Evolutionary conservation across 257 asterid species (phyloP).

Genomic region (Primulina tabacum): DNA sequence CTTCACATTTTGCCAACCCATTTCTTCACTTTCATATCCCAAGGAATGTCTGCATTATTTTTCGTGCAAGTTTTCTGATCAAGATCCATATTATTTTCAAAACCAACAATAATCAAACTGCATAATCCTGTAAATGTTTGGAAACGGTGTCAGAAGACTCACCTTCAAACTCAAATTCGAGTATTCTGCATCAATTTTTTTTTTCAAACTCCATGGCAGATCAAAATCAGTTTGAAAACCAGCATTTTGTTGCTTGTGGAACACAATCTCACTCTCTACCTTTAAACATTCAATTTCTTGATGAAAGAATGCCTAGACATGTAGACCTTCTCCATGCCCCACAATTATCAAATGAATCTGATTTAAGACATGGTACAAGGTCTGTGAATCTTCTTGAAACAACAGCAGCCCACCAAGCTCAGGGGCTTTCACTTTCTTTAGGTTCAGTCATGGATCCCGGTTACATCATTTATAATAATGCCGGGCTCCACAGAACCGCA

Average conservation of each 20-base stretch:
- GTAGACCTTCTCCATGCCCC: conserved; percentile 31
- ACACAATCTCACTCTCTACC: conserved; percentile 37
- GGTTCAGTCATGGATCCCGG: conserved; percentile 43
- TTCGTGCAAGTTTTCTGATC: background rate
- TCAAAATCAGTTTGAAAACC: conserved; percentile 42
- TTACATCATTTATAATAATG: conserved; percentile 16
- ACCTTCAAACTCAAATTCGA: conserved; percentile 49
- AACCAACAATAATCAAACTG: background rate
- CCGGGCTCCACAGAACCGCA: conserved; percentile 21
- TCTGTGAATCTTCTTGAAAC: conserved; percentile 70
- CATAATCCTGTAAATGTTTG: background rate
- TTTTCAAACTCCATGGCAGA: conserved; percentile 40
- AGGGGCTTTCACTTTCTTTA: conserved; percentile 72
- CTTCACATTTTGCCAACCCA: conserved; percentile 17
- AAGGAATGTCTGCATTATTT: background rate
- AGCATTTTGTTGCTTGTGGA: conserved; percentile 41
- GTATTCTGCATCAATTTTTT: conserved; percentile 58
- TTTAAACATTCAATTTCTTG: conserved; percentile 32
- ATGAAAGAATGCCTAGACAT: conserved; percentile 38
- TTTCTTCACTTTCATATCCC: background rate
- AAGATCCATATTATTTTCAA: conserved; percentile 13
- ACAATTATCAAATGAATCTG: conserved; percentile 35
- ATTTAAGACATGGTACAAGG: conserved; percentile 41
- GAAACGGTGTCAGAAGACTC: conserved; percentile 69
- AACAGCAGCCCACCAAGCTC: conserved; percentile 39